These are phyloP conservation scores for Salvia splendens DNA, from an alignment of 257 asterid genomes.

Conservation along the genomic window DNA sequence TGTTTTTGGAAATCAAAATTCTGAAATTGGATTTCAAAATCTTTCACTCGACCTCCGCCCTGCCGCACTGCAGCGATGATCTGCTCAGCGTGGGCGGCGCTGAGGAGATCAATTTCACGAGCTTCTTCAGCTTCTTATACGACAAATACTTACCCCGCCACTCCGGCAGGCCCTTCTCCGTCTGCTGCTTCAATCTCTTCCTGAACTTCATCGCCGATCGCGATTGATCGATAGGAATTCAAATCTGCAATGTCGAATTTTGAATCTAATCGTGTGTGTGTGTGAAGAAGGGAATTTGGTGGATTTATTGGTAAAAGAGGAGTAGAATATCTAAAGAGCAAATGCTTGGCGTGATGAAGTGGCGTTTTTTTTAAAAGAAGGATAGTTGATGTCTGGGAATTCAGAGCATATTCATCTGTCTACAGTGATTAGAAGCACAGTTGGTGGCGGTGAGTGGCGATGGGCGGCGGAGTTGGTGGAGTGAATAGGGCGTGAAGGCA, in stretches of 20 bases:
- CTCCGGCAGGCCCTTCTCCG: conserved; percentile 70
- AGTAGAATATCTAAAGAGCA: conserved; percentile 74
- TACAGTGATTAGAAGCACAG: conserved; percentile 12
- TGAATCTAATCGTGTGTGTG: not conserved
- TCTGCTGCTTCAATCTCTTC: conserved; percentile 79
- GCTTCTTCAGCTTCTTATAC: conserved; percentile 78
- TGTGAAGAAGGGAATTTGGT: conserved; percentile 26
- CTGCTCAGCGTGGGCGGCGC: conserved; percentile 36
- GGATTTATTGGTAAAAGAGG: conserved; percentile 29
- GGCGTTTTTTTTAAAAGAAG: conserved; percentile 42
- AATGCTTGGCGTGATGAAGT: conserved; percentile 84
- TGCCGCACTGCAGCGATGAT: conserved; percentile 47
- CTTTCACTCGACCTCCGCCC: conserved; percentile 67
- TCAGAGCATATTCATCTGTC: conserved; percentile 72
- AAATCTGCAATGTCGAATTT: not conserved
- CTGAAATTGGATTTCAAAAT: no score
- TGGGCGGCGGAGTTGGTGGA: no score
- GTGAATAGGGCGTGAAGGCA: no score
- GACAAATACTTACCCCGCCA: conserved; percentile 79
- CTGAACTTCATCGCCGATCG: conserved; percentile 71
- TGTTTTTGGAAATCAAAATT: no score
- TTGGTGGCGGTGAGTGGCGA: no score
- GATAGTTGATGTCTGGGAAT: conserved; percentile 44
- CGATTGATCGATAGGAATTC: not conserved
- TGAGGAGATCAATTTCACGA: conserved; percentile 56